Evolutionary conservation across 2,329 filamentous ascomycete genomes (phyloP).

Genomic region (Pseudogymnoascus sp.): DNA sequence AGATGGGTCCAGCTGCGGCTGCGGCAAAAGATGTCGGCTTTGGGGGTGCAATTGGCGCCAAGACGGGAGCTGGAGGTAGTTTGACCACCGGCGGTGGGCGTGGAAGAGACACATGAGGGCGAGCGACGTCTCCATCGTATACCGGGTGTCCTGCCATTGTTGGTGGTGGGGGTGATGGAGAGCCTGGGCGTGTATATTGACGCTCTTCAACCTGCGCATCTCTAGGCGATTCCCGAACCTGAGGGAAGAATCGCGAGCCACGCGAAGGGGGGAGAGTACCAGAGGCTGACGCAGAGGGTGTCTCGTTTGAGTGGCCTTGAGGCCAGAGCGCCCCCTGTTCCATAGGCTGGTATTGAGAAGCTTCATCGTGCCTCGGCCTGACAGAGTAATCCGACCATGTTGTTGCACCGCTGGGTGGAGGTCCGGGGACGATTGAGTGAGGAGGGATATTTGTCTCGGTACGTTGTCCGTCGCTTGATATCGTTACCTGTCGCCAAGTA

Average conservation of each 20-base stretch:
- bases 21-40: slow-evolving; percentile 38
- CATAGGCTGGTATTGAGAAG: background rate
- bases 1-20: slow-evolving; percentile 25
- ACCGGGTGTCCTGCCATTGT: slow-evolving; percentile 63
- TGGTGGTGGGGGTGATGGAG: slow-evolving; percentile 65
- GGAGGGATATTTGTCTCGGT: background rate
- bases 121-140: slow-evolving; percentile 57
- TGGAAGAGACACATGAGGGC: slow-evolving; percentile 64
- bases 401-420: background rate
- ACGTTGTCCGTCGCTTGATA: slow-evolving; percentile 4
- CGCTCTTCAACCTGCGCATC: slow-evolving; percentile 40
- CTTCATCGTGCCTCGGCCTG: background rate
- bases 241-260: slow-evolving; percentile 55
- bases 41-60: slow-evolving; percentile 36
- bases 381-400: slow-evolving; percentile 9
- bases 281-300: slow-evolving; percentile 9
- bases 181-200: slow-evolving; percentile 35
- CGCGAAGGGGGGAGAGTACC: slow-evolving; percentile 39
- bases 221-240: slow-evolving; percentile 27
- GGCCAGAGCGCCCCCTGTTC: slow-evolving; percentile 1
- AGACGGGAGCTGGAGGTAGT: slow-evolving; percentile 55
- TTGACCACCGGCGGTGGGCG: slow-evolving; percentile 68
- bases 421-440: background rate
- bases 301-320: background rate
- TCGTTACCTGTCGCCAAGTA: slow-evolving; percentile 9